Evolutionary conservation across 176 grass and related monocot genomes (phyloP).

Genomic region (Phoenix roebelenii): DNA sequence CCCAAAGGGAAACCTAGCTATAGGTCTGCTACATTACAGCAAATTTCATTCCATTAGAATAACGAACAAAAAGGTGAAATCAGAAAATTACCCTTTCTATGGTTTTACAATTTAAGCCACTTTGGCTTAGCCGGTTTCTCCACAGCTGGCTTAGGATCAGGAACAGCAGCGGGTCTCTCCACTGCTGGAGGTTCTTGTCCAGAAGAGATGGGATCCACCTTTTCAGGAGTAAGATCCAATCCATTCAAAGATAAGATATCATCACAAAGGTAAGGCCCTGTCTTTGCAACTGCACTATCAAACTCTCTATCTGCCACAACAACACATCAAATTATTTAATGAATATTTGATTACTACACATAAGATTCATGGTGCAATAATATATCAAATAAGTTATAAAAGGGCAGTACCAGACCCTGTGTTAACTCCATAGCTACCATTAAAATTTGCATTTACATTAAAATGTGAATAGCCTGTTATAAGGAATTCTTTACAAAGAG

Average conservation of each 20-base stretch:
- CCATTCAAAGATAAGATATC: constrained; percentile 66
- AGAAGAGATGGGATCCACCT: constrained; percentile 27
- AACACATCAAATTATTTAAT: constrained; percentile 11
- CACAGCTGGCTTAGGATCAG: constrained; percentile 36
- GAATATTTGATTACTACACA: constrained; percentile 1
- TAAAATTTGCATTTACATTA: too few relatives aligned
- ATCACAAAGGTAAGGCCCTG: constrained; percentile 69
- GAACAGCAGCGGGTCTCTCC: constrained; percentile 14
- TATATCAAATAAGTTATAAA: too few relatives aligned
- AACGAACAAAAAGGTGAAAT: too few relatives aligned
- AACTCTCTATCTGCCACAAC: constrained; percentile 40
- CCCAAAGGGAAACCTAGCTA: too few relatives aligned
- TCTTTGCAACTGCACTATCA: constrained; percentile 43
- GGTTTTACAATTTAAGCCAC: constrained; percentile 71
- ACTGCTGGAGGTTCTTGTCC: constrained; percentile 29
- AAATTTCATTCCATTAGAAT: too few relatives aligned
- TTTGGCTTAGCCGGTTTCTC: constrained; percentile 78
- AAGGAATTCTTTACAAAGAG: too few relatives aligned
- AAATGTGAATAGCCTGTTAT: too few relatives aligned
- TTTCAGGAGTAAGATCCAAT: constrained; percentile 37
- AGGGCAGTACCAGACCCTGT: too few relatives aligned
- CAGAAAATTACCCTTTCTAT: constrained; percentile 5
- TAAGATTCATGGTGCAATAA: too few relatives aligned
- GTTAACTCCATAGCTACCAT: too few relatives aligned
- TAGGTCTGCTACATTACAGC: too few relatives aligned